These are phyloP conservation scores for Candida sp. DNA, from an alignment of 1,139 yeast genomes.

Conservation along the genomic window DNA sequence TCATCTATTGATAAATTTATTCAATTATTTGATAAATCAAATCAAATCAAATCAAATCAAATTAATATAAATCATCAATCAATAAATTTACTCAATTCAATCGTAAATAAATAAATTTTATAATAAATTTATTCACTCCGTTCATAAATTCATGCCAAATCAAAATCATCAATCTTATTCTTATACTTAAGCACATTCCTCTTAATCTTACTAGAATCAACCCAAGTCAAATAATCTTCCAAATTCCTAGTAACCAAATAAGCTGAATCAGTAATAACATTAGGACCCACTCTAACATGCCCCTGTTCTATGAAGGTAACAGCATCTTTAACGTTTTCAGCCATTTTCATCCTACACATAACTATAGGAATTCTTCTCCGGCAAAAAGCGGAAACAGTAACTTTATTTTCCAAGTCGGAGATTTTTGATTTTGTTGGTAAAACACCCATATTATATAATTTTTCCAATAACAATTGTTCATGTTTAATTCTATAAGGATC, in stretches of 20 bases:
- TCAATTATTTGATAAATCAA: no score
- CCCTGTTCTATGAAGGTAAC: conserved; percentile 95
- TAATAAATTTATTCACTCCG: no score
- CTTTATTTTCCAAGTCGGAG: conserved; percentile 88
- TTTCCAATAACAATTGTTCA: conserved; percentile 82
- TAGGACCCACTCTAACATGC: conserved; percentile 96
- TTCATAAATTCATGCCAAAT: no score
- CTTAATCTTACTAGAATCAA: conserved; percentile 85
- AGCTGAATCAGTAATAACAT: conserved; percentile 93
- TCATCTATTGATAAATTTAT: no score
- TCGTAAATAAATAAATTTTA: no score
- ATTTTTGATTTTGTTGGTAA: conserved; percentile 82
- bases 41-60: no score
- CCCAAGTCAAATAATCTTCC: conserved; percentile 99
- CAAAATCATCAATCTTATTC: conserved; percentile 81
- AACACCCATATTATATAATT: conserved; percentile 84
- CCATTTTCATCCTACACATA: conserved; percentile 94
- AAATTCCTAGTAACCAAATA: conserved; percentile 85
- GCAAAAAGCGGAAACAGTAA: conserved; percentile 89
- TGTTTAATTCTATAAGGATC: conserved; percentile 87
- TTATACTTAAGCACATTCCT: conserved; percentile 84
- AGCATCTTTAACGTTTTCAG: conserved; percentile 85
- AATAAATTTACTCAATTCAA: no score
- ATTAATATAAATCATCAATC: no score
- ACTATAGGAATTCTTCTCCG: conserved; percentile 92